phyloP scores from a whole-genome alignment of 2,329 filamentous ascomycete species.

The Madurella fahalii region DNA sequence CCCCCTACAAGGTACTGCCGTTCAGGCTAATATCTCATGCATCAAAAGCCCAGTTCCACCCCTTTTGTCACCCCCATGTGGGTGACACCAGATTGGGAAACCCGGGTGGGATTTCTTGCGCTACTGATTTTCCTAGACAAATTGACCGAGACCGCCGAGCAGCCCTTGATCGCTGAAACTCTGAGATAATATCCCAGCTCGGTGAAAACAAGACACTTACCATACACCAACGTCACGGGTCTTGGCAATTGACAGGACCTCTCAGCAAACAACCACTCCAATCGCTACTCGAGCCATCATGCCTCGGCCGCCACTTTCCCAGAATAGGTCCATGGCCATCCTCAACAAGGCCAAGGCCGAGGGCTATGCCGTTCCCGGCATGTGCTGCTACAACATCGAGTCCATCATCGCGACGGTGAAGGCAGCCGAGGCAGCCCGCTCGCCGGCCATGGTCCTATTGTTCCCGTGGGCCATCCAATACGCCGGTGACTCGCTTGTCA shows the following conservation, averaged over 20 bases:
- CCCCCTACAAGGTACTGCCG: conserved; percentile 12
- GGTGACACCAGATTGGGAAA: conserved; percentile 15
- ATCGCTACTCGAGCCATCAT: conserved; percentile 28
- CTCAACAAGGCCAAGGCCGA: conserved; percentile 52
- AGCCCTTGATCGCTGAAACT: background rate
- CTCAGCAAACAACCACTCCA: conserved; percentile 1
- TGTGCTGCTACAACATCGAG: conserved; percentile 66
- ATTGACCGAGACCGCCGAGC: conserved; percentile 1
- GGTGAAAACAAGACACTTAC: background rate
- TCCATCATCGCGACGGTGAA: conserved; percentile 64
- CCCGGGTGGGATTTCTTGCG: conserved; percentile 15
- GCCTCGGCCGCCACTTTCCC: conserved; percentile 36
- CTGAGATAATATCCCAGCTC: conserved; percentile 9
- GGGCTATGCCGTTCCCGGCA: conserved; percentile 56
- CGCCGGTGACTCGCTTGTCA: conserved; percentile 53
- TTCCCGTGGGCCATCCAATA: conserved; percentile 72
- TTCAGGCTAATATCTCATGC: conserved; percentile 20
- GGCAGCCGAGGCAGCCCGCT: conserved; percentile 63
- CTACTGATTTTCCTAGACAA: background rate
- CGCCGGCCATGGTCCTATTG: conserved; percentile 67
- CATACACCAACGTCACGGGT: background rate
- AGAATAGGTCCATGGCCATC: conserved; percentile 53
- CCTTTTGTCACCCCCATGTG: background rate
- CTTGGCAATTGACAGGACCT: background rate
- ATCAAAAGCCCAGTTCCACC: background rate